Conservation (phyloP, 306 rosid species). For the Quercus bicolor region DNA sequence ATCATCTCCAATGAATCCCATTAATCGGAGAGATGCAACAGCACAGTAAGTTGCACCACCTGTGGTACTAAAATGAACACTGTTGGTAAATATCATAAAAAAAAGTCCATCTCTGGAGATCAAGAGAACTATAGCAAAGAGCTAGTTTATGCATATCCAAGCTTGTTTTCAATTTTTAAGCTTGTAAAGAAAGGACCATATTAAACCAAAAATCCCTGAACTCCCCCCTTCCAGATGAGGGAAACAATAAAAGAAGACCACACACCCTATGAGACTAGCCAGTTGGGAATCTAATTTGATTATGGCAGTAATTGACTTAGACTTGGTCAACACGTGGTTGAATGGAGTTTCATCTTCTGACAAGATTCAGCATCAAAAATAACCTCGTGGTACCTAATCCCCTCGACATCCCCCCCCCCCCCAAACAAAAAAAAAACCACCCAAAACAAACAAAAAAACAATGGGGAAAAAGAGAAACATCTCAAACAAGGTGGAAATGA, state of each 20-base stretch:
- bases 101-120: slow-evolving; percentile 7
- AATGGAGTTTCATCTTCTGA: no score
- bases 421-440: not conserved
- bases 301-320: no score
- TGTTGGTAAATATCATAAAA: slow-evolving; percentile 39
- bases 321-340: no score
- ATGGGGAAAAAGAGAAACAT: not conserved
- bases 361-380: no score
- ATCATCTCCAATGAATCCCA: slow-evolving; percentile 83
- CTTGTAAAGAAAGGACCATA: no score
- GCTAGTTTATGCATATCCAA: not conserved
- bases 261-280: not conserved
- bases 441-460: not conserved
- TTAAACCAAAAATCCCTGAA: no score
- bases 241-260: not conserved
- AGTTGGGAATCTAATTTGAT: not conserved
- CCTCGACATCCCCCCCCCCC: not conserved
- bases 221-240: not conserved
- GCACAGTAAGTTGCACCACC: slow-evolving; percentile 95
- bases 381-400: no score
- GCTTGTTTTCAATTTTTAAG: not conserved
- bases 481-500: not conserved
- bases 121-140: not conserved
- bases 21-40: slow-evolving; percentile 75
- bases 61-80: slow-evolving; percentile 57